phyloP scores from a whole-genome alignment of 2,329 filamentous ascomycete species.

The Pseudogymnoascus verrucosus region DNA sequence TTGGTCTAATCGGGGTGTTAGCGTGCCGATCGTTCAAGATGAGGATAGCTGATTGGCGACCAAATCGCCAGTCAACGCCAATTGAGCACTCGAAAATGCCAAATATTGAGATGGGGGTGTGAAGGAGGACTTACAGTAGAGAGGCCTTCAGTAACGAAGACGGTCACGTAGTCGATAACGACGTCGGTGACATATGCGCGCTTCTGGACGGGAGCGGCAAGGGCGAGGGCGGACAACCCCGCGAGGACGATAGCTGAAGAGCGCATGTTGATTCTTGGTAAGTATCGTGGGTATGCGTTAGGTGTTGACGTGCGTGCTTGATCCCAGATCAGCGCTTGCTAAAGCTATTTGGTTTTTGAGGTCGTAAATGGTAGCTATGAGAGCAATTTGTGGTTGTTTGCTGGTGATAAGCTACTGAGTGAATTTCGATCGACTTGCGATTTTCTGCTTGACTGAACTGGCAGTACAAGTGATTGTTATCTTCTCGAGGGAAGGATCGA shows the following conservation, averaged over 20 bases:
- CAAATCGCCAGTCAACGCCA: not conserved
- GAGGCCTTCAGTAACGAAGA: conserved; percentile 31
- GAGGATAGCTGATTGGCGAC: not conserved
- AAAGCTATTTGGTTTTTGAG: not conserved
- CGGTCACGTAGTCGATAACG: conserved; percentile 28
- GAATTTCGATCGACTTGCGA: not conserved
- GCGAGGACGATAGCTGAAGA: conserved; percentile 31
- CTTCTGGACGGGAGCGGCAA: conserved; percentile 28
- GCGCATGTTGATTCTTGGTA: conserved; percentile 31
- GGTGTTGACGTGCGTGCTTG: not conserved
- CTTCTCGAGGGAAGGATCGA: not conserved
- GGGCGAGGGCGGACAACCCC: conserved; percentile 28
- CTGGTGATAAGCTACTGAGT: not conserved
- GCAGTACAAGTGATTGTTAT: not conserved
- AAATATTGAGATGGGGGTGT: not conserved
- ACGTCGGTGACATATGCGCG: conserved; percentile 21
- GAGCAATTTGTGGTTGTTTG: not conserved
- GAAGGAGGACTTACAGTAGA: not conserved
- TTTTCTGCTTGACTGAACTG: not conserved
- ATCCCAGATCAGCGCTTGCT: not conserved
- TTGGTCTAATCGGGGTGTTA: conserved; percentile 6
- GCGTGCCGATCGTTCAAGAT: conserved; percentile 4
- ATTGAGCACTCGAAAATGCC: not conserved
- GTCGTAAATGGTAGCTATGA: not conserved
- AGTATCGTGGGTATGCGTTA: not conserved